A percentile compares a stretch with the other conserved stretches of the same genome.
Conservation (phyloP, 768 basidiomycete genomes). For the Dendrothele bispora region DNA sequence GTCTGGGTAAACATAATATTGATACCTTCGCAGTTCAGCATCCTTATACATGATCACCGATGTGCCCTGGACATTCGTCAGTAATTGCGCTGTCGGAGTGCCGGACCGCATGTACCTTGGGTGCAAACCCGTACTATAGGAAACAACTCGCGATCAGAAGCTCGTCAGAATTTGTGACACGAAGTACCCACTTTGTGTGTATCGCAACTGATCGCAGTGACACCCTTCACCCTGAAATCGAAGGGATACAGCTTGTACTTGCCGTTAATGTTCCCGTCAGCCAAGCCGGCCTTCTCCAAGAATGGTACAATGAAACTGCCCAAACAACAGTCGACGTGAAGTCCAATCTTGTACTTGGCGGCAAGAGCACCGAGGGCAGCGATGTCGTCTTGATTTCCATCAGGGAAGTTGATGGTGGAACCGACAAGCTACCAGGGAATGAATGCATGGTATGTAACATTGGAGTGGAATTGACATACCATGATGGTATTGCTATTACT, state of each 20-base stretch:
- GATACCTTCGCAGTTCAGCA: constrained; percentile 70
- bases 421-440: constrained; percentile 64
- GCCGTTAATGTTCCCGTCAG: constrained; percentile 51
- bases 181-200: constrained; percentile 73
- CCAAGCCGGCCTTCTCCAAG: constrained; percentile 75
- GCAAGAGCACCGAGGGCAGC: constrained; percentile 76
- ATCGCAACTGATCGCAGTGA: constrained; percentile 95
- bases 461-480: constrained; percentile 36
- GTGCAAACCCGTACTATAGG: constrained; percentile 85
- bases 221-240: constrained; percentile 89
- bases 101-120: constrained; percentile 59
- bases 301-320: constrained; percentile 95
- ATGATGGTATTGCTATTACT: constrained; percentile 90
- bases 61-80: constrained; percentile 55
- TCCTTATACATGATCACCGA: constrained; percentile 95
- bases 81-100: not conserved
- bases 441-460: not conserved
- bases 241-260: constrained; percentile 67
- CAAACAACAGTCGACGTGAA: constrained; percentile 95
- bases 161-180: not conserved
- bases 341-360: constrained; percentile 67
- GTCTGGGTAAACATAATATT: constrained; percentile 81
- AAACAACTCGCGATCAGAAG: not conserved
- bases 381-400: constrained; percentile 88
- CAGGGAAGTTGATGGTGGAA: constrained; percentile 83